These are phyloP conservation scores for Hypoxylon rickii DNA, from an alignment of 495 filamentous ascomycete genomes.

Conservation along the genomic window DNA sequence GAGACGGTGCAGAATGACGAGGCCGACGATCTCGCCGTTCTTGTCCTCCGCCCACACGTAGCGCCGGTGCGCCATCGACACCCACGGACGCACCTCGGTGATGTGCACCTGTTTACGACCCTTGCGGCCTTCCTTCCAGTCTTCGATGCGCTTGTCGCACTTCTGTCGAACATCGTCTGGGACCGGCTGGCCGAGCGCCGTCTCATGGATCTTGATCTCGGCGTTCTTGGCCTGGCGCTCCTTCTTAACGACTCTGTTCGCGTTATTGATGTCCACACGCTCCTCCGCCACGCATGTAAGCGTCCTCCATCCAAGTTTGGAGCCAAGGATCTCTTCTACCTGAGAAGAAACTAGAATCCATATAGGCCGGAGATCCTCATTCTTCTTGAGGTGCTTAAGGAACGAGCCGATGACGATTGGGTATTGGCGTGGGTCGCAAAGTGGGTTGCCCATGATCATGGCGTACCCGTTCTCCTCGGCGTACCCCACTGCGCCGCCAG, in stretches of 20 bases:
- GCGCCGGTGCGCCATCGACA: slow-evolving; percentile 74
- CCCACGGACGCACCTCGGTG: slow-evolving; percentile 82
- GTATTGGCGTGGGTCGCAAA: slow-evolving; percentile 76
- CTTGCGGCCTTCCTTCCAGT: slow-evolving; percentile 80
- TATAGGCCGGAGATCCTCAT: slow-evolving; percentile 73
- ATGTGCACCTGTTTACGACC: slow-evolving; percentile 79
- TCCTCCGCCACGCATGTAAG: slow-evolving; percentile 85
- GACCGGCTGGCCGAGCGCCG: slow-evolving; percentile 62
- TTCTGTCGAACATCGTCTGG: slow-evolving; percentile 65
- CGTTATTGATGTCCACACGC: slow-evolving; percentile 71
- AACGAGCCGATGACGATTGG: slow-evolving; percentile 69
- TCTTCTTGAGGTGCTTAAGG: slow-evolving; percentile 70
- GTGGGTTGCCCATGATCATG: slow-evolving; percentile 79
- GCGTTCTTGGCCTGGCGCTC: slow-evolving; percentile 76
- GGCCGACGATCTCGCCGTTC: slow-evolving; percentile 67
- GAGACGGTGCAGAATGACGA: slow-evolving; percentile 76
- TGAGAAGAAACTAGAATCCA: slow-evolving; percentile 75
- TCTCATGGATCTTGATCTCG: slow-evolving; percentile 71
- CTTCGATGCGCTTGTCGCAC: slow-evolving; percentile 70
- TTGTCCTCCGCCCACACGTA: slow-evolving; percentile 77
- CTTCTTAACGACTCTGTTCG: slow-evolving; percentile 64
- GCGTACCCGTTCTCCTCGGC: slow-evolving; percentile 72
- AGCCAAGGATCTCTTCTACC: slow-evolving; percentile 73
- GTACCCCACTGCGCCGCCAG: slow-evolving; percentile 79
- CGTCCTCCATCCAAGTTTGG: slow-evolving; percentile 79